These are phyloP conservation scores for Beta macrorhiza DNA, from an alignment of 179 eudicot genomes.

Conservation along the genomic window DNA sequence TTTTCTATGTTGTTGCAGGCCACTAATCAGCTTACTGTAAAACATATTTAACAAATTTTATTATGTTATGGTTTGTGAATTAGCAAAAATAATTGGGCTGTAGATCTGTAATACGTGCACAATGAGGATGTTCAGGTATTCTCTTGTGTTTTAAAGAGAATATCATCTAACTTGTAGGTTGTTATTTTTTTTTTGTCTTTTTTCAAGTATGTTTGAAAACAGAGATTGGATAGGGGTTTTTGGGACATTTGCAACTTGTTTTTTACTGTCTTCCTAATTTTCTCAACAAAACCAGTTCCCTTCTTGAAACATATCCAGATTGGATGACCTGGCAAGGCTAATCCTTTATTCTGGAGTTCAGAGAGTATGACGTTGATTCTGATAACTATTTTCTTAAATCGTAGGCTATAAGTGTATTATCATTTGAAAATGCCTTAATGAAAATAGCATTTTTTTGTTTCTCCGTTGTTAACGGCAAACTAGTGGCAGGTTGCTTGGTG, in stretches of 20 bases:
- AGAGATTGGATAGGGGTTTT: not conserved
- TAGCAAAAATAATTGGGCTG: not conserved
- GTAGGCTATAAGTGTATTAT: not conserved
- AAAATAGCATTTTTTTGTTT: not conserved
- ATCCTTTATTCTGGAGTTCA: not conserved
- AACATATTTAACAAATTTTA: no score
- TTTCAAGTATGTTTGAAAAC: not conserved
- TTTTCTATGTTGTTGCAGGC: not conserved
- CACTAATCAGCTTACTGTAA: not conserved
- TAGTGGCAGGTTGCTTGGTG: not conserved
- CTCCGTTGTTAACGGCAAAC: not conserved
- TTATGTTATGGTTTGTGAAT: not conserved
- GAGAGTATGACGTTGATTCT: no score
- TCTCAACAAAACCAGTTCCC: not conserved
- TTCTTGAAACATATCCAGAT: not conserved
- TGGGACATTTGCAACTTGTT: not conserved
- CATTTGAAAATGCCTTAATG: not conserved
- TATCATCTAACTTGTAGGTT: not conserved
- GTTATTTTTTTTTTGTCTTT: not conserved
- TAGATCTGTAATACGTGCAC: not conserved
- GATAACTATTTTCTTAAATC: not conserved
- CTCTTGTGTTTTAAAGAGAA: not conserved
- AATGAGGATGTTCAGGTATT: not conserved
- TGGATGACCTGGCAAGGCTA: not conserved
- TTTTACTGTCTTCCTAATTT: no score